Evolutionary conservation across 2,329 filamentous ascomycete species (phyloP), one percentile per base, ranked within the genome.

Genomic region (Epichloe typhina): DNA sequence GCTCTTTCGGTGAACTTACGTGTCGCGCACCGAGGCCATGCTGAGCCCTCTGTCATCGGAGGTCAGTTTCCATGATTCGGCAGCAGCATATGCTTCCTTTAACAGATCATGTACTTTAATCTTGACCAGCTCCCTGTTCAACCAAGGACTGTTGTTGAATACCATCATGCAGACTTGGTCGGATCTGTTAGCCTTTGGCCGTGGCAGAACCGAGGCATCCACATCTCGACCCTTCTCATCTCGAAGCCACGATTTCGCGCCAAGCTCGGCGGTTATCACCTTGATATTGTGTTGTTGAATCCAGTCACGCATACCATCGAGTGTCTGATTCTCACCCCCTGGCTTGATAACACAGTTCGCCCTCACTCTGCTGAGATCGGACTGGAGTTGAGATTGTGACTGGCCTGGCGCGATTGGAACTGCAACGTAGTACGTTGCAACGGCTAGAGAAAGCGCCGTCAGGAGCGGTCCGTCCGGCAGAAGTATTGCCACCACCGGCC

Each of bases 371-470:
- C 47, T 42, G 2, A 58, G 50, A 44, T 58, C 56, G 11, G 55
- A 54, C 33, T 56, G 53, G 19, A 58, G 53, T 4, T 56, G 54
- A 35, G 56, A 46, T 23, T 52, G 46, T 1, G 54, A 51, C 2
- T 53, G 50, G 4, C 53, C 50, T 6, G 53, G 53, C 38, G 56
- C 53, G 26, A 57, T 52, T 1, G 55, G 56, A 3, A 56, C 54
- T 9, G 54, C 55, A 17, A 49, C 48, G 46, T 58, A 57, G 45
- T 55, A 55, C 17, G 52, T 48, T 0, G 54, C 51, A 3, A 57
- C 56, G 26, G 56, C 56, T 6, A 58, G 23, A n/a, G 52, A 57
- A 12, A 56, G 50, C 7, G 56, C 55, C 9, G 55, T 54, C 19
- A 57, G 45, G 6, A 58, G 47, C 4, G 56, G 55, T 7, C 55